Evolutionary conservation across 1,284 basidiomycete genomes (phyloP).

Genomic region (Phellinidium pouzarii): DNA sequence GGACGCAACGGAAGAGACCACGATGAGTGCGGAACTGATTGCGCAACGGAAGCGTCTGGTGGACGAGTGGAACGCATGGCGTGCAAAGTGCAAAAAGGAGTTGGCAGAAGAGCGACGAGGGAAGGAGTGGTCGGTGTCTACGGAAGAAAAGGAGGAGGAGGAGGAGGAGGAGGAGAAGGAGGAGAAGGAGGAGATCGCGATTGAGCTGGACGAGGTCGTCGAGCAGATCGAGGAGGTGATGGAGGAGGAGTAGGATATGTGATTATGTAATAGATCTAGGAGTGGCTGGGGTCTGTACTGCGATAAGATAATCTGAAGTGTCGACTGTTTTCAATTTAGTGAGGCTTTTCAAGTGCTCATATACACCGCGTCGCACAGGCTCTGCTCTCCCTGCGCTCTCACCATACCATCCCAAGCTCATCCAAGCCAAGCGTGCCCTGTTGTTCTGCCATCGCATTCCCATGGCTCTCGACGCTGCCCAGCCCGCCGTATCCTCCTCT

Average conservation of each 20-base stretch:
- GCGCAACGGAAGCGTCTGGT: constrained; percentile 88
- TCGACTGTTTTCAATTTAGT: too few species aligned
- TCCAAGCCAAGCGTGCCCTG: constrained; percentile 18
- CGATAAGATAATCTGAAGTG: neutral
- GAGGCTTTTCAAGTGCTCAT: constrained; percentile 12
- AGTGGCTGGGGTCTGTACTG: neutral
- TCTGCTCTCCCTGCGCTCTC: constrained; percentile 15
- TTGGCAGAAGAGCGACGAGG: constrained; percentile 39
- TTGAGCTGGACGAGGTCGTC: constrained; percentile 87
- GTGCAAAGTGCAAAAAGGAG: constrained; percentile 54
- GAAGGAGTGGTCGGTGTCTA: constrained; percentile 30
- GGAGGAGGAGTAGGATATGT: constrained; percentile 19
- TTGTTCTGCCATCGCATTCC: constrained; percentile 15
- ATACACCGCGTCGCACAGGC: constrained; percentile 19
- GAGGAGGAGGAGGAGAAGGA: constrained; percentile 46
- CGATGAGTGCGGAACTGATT: constrained; percentile 89
- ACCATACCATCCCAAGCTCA: constrained; percentile 21
- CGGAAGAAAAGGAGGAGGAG: constrained; percentile 47
- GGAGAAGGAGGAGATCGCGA: constrained; percentile 81
- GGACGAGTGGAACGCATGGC: constrained; percentile 99
- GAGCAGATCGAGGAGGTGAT: constrained; percentile 85
- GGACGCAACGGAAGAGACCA: constrained; percentile 92
- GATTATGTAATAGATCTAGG: neutral
- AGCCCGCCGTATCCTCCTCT: constrained; percentile 32
- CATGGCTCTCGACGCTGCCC: constrained; percentile 28